Base-by-base conservation (phyloP, 1,139 yeast genomes). In the Debaryomyces coudertii region DNA sequence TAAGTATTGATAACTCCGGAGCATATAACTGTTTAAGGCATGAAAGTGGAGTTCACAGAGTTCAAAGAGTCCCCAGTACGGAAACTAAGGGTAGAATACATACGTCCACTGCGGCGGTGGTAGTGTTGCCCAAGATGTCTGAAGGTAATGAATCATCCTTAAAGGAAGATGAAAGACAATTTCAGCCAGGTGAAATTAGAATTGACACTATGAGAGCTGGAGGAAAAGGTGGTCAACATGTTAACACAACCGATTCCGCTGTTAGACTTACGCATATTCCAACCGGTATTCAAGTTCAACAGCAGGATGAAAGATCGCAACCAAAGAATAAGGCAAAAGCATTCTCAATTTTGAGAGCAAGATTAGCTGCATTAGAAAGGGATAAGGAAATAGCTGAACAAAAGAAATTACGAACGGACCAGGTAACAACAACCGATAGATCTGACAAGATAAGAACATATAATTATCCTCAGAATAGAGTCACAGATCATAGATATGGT, bases 201-300 rank as follows among this genome's bases (percentile, higher is more conserved):
- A 82, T 93, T 4, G 99, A 95, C 64, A 90, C 95, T 11, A 95
- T 92, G 97, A 76, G 99, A 57, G 90, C 99, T 0, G 84, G 97
- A 45, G 99, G 99, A 2, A 87, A 95, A 53, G 99, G 99, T 46
- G 99, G 99, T 0, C 99, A 93, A 68, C 99, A 95, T 62, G 99
- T 93, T 40, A 93, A 95, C 62, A 93, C 97, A 15, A 93, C 99
- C 0, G 99, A 93, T 63, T 90, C 97, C 1, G 99, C 99, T 0
- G 98, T 93, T 15, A 77, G 99, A 56, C 70, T 95, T 31, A 90
- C 95, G 0, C 99, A 93, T 67, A 74, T 87, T 15, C 98, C 99
- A 2, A 85, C 97, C 0, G 97, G 98, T 3, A 83, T 90, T 37
- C 85, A 83, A 11, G 97, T 93, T 3, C 77, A 83, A 46, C 95